Evolutionary conservation across 2,329 filamentous ascomycete species (phyloP), one percentile per base, ranked within the genome.

Genomic region (Microdochium bolleyi): DNA sequence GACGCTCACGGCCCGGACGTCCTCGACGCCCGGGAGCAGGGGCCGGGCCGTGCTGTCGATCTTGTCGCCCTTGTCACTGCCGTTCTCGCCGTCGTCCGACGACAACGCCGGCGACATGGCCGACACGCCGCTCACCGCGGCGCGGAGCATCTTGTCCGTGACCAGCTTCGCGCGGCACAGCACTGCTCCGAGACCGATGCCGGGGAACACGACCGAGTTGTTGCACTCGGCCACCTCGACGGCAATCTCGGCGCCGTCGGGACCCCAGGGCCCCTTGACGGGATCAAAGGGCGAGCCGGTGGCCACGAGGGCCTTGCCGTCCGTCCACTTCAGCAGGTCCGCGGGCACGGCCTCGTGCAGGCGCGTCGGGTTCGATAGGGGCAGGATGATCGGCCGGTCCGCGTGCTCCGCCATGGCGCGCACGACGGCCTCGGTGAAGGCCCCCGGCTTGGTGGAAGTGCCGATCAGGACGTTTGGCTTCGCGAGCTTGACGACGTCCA

Each of bases 191-290:
- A 95, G 83, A 0, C 89, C 90, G 54, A 95, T 92, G 0, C 89
- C 89, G 0, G 90, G 90, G 67, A 95, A 95, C 16, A 87, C 87
- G 32, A 88, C 88, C 1, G 84, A 87, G 70, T 95, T 95, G 71
- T 95, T 95, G 71, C 91, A 95, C 68, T 95, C 90, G 24, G 89
- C 89, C 62, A 79, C 64, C 25, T 76, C 69, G 54, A 78, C 72
- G 56, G 68, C 66, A 1, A 76, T 54, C 8, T 78, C 74, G 0
- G 62, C 51, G 0, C 75, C 78, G 10, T 71, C 65, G 0, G 63
- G n/a, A 2, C 74, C 77, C 75, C 79, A 82, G 1, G 78, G 73
- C 0, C 77, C 79, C 50, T 79, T 79, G 14, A 94, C 88, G 0
- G 90, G 85, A 1, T 80, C 77, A 64, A 95, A 95, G 0, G 91